Conservation (phyloP, 176 grass and related monocot species). For the Luzula sylvatica region DNA sequence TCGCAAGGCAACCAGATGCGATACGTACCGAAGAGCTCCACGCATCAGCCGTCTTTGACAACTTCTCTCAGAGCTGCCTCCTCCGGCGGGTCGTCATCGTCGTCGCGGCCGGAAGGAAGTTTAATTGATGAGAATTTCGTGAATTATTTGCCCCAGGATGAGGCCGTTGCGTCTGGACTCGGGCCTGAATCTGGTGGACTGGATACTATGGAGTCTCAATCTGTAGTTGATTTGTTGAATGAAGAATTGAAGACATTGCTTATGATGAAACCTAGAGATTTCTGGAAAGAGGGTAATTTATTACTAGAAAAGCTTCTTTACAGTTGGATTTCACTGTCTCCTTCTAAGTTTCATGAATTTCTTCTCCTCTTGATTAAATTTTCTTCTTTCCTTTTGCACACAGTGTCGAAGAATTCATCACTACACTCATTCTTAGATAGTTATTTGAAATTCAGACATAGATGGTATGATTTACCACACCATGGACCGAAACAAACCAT, state of each 20-base stretch:
- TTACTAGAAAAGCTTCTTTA: too few species aligned
- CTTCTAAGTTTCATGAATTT: neutral
- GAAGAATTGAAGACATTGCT: slow-evolving; percentile 54
- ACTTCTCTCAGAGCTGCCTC: slow-evolving; percentile 48
- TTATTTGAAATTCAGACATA: slow-evolving; percentile 85
- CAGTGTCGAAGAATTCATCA: slow-evolving; percentile 67
- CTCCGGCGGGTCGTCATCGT: slow-evolving; percentile 18
- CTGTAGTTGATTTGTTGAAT: slow-evolving; percentile 84
- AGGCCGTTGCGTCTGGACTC: slow-evolving; percentile 75
- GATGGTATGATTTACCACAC: slow-evolving; percentile 94
- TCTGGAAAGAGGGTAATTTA: slow-evolving; percentile 70
- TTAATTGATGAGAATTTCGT: slow-evolving; percentile 36
- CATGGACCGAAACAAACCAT: slow-evolving; percentile 39
- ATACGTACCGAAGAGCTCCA: slow-evolving; percentile 42
- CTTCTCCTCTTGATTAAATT: neutral
- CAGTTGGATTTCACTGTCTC: too few species aligned
- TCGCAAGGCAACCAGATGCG: slow-evolving; percentile 29
- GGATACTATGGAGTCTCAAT: slow-evolving; percentile 79
- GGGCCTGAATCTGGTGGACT: slow-evolving; percentile 46
- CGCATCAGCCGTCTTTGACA: slow-evolving; percentile 39
- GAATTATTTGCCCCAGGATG: slow-evolving; percentile 79
- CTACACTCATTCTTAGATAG: slow-evolving; percentile 85
- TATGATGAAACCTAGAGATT: slow-evolving; percentile 48
- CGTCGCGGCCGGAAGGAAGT: neutral
- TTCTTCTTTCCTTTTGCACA: slow-evolving; percentile 2